Base-by-base conservation (phyloP, 352 stramenopile genomes). In the Phytopythium oedochilum region DNA sequence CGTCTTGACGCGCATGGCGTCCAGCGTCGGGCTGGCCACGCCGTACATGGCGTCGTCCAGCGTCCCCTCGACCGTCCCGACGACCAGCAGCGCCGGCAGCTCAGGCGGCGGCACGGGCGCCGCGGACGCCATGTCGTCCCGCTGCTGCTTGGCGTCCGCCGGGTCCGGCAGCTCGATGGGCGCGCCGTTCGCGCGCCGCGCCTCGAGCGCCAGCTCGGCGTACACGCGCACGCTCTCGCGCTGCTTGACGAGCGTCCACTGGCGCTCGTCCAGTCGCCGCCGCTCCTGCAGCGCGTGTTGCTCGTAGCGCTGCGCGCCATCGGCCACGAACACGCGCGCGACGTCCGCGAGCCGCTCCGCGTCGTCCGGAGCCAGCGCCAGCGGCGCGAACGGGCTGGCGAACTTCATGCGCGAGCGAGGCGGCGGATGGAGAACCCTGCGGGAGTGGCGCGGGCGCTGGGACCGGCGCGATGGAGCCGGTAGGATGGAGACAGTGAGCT, bases 1-100 rank as follows among this genome's bases (percentile, higher is more conserved):
- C 17, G 61, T 68, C 49, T 74, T 73, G 53, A 78, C 61, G 25
- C 63, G 48, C 71, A 64, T 71, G 0, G 18, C 39, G 18, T 74
- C 63, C 18, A 66, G 29, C 22, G 60, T 76, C 31, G 68, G 44
- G 32, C 60, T 63, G 40, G 78, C 57, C 2, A 63, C 51, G 12
- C 71, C 71, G 56, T 76, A 78, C 69, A 81, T 72, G 25, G 61
- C 60, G 51, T 81, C 68, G 40, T 78, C 68, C 42, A 81, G 26
- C 1, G 58, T 66, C 6, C 66, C 68, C 0, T 57, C 60, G 22
- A 76, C 59, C 0, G 68, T 60, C 22, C 71, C 68, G 15, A 75
- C 57, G 0, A 63, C 63, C 26, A 69, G 32, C 29, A 77, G 31
- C 34, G 70, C 51, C 10, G 67, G 57, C 6, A 76, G 63, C 25